Evolutionary conservation across 176 grass and related monocot genomes (phyloP).

Genomic region (Ensete ventricosum): DNA sequence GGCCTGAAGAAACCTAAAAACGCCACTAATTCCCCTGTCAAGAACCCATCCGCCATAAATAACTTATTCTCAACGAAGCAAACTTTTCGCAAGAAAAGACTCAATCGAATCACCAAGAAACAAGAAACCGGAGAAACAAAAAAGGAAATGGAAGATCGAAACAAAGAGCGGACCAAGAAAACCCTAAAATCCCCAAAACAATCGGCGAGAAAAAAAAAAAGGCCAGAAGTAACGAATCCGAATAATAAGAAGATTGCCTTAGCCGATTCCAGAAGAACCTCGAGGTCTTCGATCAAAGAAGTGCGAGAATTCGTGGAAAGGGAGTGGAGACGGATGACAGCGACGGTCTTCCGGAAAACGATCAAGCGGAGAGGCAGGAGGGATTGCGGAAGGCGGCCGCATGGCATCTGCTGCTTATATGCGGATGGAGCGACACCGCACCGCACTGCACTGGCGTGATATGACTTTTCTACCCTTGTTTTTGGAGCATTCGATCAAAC

Average conservation of each 20-base stretch:
- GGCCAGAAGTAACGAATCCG: not conserved
- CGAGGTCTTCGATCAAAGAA: not conserved
- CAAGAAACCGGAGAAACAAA: not conserved
- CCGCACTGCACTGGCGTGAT: not conserved
- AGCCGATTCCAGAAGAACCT: not conserved
- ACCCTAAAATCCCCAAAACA: conserved; percentile 4
- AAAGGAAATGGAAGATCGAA: not conserved
- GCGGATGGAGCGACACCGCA: not conserved
- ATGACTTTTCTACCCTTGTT: not conserved
- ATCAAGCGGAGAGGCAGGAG: not conserved
- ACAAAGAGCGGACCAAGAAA: not conserved
- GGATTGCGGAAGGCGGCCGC: not conserved
- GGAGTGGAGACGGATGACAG: not conserved
- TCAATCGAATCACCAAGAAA: not conserved
- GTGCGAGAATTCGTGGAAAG: not conserved
- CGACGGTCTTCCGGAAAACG: not conserved
- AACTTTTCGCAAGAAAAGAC: not conserved
- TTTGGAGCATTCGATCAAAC: no score
- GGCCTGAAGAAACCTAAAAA: not conserved
- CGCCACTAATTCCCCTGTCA: conserved; percentile 8
- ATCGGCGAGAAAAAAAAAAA: not conserved
- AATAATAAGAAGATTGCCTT: not conserved
- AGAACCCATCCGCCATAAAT: conserved; percentile 3
- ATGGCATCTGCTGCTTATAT: not conserved
- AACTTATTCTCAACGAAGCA: not conserved